A percentile compares a stretch with the other conserved stretches of the same genome.
Conservation (phyloP, 202 grass and related monocot genomes). For the Eragrostis tef region DNA sequence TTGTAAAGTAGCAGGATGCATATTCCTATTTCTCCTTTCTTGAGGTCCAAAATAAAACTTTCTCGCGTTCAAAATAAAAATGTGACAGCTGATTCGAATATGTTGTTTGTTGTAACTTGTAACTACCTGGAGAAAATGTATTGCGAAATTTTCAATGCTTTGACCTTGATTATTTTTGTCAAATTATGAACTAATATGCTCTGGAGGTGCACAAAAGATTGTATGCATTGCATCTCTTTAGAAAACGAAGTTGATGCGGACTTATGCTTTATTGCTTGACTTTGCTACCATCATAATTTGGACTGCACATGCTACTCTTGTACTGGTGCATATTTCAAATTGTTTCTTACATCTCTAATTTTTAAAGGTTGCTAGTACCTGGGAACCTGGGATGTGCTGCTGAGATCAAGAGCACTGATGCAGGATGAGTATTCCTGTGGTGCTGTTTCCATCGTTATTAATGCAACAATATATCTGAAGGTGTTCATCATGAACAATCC, state of each 20-base stretch:
- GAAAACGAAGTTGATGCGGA: slow-evolving; percentile 29
- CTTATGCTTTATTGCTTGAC: slow-evolving; percentile 35
- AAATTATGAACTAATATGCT: slow-evolving; percentile 13
- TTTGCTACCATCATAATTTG: slow-evolving; percentile 47
- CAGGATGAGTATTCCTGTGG: slow-evolving; percentile 5
- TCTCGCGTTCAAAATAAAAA: slow-evolving; percentile 36
- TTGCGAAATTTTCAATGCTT: slow-evolving; percentile 3
- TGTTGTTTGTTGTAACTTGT: background rate
- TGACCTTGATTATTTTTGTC: slow-evolving; percentile 10
- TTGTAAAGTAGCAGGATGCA: slow-evolving; percentile 28
- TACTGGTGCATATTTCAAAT: slow-evolving; percentile 38
- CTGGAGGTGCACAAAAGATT: slow-evolving; percentile 7
- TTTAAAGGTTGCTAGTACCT: slow-evolving; percentile 55
- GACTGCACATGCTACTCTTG: slow-evolving; percentile 41
- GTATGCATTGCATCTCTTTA: slow-evolving; percentile 4
- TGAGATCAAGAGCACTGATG: slow-evolving; percentile 40
- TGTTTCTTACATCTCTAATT: slow-evolving; percentile 29
- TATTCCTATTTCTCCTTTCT: slow-evolving; percentile 16
- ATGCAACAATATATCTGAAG: slow-evolving; percentile 39
- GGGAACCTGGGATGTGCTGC: slow-evolving; percentile 42
- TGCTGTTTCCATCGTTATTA: slow-evolving; percentile 42
- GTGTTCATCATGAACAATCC: slow-evolving; percentile 36
- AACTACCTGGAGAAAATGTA: slow-evolving; percentile 13
- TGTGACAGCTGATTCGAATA: slow-evolving; percentile 1
- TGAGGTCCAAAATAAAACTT: slow-evolving; percentile 28